A percentile compares a stretch with the other conserved stretches of the same genome.
These are phyloP conservation scores for Rosa lucieae DNA, from an alignment of 306 rosid genomes.

Conservation along the genomic window DNA sequence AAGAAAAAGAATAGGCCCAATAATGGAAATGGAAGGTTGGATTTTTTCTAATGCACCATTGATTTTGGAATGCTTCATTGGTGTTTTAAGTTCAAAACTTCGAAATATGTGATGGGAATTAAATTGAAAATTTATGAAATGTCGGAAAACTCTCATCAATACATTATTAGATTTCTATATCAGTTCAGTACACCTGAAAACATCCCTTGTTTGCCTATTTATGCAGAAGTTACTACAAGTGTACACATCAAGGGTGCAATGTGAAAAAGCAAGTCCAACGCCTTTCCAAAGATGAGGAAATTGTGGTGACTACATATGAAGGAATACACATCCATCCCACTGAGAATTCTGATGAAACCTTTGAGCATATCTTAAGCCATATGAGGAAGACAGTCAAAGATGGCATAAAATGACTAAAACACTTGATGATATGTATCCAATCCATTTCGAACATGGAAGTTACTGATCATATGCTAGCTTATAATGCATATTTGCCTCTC, in stretches of 20 bases:
- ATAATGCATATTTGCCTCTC: not conserved
- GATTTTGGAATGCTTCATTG: not conserved
- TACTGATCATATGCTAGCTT: not conserved
- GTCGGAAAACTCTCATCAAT: not conserved
- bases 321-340: conserved; percentile 48
- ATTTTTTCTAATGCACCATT: not conserved
- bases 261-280: conserved; percentile 73
- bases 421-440: no score
- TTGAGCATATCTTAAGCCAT: conserved; percentile 42
- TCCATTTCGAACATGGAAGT: not conserved
- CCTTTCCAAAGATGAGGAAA: conserved; percentile 44
- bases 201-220: not conserved
- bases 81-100: not conserved
- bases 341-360: conserved; percentile 32
- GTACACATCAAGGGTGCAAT: conserved; percentile 59
- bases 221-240: conserved; percentile 67
- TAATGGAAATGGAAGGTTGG: not conserved
- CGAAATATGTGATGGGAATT: not conserved
- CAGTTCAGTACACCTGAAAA: not conserved
- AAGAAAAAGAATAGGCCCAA: not conserved
- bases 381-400: not conserved
- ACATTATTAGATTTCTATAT: not conserved
- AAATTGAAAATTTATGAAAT: not conserved
- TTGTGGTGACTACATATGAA: conserved; percentile 57
- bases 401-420: conserved; percentile 9